These are phyloP conservation scores for Verticillium longisporum DNA, from an alignment of 2,329 filamentous ascomycete species.

Conservation along the genomic window DNA sequence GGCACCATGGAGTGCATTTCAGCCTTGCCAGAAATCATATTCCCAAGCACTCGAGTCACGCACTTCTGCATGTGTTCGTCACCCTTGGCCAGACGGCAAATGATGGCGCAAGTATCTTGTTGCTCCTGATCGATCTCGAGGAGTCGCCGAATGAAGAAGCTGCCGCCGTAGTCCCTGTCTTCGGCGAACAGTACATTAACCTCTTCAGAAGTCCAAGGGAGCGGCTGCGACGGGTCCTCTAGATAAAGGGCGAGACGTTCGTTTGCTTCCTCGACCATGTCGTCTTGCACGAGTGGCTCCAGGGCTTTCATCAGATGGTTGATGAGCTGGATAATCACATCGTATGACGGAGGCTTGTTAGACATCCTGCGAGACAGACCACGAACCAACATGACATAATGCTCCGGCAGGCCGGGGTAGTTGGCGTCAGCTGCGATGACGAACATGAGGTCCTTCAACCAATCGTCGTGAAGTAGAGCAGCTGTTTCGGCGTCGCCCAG, in stretches of 20 bases:
- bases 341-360: conserved; percentile 42
- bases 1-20: conserved; percentile 40
- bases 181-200: conserved; percentile 36
- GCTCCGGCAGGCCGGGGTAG: conserved; percentile 38
- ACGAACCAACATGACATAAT: conserved; percentile 47
- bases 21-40: conserved; percentile 45
- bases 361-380: not conserved
- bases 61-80: conserved; percentile 41
- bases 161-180: conserved; percentile 29
- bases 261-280: conserved; percentile 25
- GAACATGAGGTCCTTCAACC: conserved; percentile 50
- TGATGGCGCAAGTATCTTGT: conserved; percentile 44
- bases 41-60: conserved; percentile 46
- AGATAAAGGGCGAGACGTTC: conserved; percentile 29
- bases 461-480: conserved; percentile 53
- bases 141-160: conserved; percentile 60
- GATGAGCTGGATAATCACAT: conserved; percentile 43
- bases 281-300: conserved; percentile 26
- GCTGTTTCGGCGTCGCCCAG: conserved; percentile 53
- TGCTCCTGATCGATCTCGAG: conserved; percentile 54
- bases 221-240: conserved; percentile 20
- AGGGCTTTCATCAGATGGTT: conserved; percentile 36
- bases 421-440: conserved; percentile 53
- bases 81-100: conserved; percentile 49
- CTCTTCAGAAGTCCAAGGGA: conserved; percentile 40